Percentiles rank a stretch among this genome's conserved stretches.
Conservation (phyloP, 352 stramenopile genomes). For the Phytophthora europaea region DNA sequence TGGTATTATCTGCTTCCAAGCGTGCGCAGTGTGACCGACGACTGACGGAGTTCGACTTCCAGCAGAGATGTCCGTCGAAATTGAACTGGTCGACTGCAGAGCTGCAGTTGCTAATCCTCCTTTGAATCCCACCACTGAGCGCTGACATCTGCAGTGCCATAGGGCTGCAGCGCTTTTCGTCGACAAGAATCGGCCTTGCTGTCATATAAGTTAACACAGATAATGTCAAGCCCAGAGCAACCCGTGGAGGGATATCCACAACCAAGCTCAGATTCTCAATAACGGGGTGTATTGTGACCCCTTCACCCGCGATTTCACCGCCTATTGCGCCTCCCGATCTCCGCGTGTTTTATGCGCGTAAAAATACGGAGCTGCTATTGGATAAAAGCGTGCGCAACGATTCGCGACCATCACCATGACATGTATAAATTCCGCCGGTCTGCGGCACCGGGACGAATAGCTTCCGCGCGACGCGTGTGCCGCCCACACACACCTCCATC, state of each 20-base stretch:
- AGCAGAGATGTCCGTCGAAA: neutral
- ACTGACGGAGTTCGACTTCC: too few relatives aligned
- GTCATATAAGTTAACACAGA: neutral
- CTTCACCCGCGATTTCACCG: too few relatives aligned
- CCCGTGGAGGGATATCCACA: too few relatives aligned
- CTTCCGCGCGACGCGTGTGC: slow-evolving; percentile 41
- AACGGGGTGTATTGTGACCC: too few relatives aligned
- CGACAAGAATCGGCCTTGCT: neutral
- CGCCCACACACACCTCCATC: neutral
- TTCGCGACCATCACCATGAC: slow-evolving; percentile 24
- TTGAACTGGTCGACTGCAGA: neutral
- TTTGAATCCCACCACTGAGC: neutral
- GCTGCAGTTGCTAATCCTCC: neutral
- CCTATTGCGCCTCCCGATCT: neutral
- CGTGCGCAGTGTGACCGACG: too few relatives aligned
- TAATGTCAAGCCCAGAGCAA: neutral
- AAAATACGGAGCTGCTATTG: neutral
- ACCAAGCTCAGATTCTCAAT: too few relatives aligned
- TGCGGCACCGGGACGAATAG: slow-evolving; percentile 37
- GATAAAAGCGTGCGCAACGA: slow-evolving; percentile 12
- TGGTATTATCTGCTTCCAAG: too few relatives aligned
- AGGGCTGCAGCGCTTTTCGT: neutral
- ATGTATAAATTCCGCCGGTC: slow-evolving; percentile 35
- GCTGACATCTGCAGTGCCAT: neutral
- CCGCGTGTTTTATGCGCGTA: neutral